Conservation (phyloP, 345 rosid genomes). For the Arabidopsis thaliana region TAIR10.1 NC_003074.8:3294501-3295000, state of each 20-base stretch:
- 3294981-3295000: slow-evolving; percentile 86
- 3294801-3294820: slow-evolving; percentile 14
- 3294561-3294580: slow-evolving; percentile 73
- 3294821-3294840: not conserved
- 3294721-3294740: slow-evolving; percentile 31
- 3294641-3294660: slow-evolving; percentile 95
- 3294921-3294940: slow-evolving; percentile 3
- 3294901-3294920: not conserved
- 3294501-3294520: slow-evolving; percentile 88
- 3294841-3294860: slow-evolving; percentile 10
- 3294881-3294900: slow-evolving; percentile 8
- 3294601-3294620: slow-evolving; percentile 75
- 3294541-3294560: slow-evolving; percentile 63
- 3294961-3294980: slow-evolving; percentile 87
- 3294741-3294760: slow-evolving; percentile 24
- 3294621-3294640: slow-evolving; percentile 63
- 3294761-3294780: slow-evolving; percentile 10
- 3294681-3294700: slow-evolving; percentile 97
- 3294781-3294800: slow-evolving; percentile 24
- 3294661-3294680: slow-evolving; percentile 98
- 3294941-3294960: slow-evolving; percentile 30
- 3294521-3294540: slow-evolving; percentile 84
- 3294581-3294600: slow-evolving; percentile 74
- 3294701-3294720: slow-evolving; percentile 66
- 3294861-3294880: not conserved